Conservation (phyloP, 2,329 filamentous ascomycete genomes). For the Corniculantispora saksenae region DNA sequence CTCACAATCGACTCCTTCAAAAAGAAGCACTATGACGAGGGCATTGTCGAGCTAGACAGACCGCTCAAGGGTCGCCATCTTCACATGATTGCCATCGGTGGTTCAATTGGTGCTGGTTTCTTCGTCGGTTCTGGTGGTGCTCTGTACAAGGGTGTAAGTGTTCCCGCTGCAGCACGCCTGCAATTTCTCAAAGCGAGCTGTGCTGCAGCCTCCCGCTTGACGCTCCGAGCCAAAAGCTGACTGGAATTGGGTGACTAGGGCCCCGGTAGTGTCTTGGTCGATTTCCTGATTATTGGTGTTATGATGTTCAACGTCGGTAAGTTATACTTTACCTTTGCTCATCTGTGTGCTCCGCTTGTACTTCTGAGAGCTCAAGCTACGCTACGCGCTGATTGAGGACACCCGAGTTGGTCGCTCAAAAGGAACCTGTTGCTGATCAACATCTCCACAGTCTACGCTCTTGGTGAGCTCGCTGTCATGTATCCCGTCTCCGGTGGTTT, state of each 20-base stretch:
- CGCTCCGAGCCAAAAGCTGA: not conserved
- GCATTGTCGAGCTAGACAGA: constrained; percentile 42
- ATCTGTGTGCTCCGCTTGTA: too few species aligned
- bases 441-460: constrained; percentile 48
- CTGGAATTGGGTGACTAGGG: constrained; percentile 27
- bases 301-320: constrained; percentile 60
- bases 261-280: constrained; percentile 47
- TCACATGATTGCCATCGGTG: too few species aligned
- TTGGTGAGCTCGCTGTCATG: constrained; percentile 65
- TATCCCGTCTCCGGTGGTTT: constrained; percentile 65
- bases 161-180: not conserved
- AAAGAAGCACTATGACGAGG: constrained; percentile 32
- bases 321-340: constrained; percentile 15
- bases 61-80: constrained; percentile 59
- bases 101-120: too few species aligned
- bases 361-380: too few species aligned
- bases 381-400: too few species aligned
- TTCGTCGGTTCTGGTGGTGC: too few species aligned
- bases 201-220: not conserved
- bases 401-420: too few species aligned
- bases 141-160: constrained; percentile 50
- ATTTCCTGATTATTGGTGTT: constrained; percentile 57
- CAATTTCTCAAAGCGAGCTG: not conserved
- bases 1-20: constrained; percentile 38
- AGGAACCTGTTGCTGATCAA: not conserved